Conservation (phyloP, 345 rosid species). For the Aurinia saxatilis region DNA sequence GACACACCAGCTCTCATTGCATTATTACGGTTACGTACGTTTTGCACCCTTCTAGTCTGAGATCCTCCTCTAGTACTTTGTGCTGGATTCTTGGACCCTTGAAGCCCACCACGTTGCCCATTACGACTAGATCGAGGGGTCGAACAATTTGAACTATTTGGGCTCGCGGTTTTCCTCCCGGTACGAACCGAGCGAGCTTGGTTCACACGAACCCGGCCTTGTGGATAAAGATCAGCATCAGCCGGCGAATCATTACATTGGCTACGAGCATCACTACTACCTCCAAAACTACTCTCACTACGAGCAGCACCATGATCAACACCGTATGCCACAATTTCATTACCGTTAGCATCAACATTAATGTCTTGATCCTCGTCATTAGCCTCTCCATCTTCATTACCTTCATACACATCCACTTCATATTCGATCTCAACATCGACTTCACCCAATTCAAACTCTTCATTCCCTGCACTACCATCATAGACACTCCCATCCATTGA, state of each 20-base stretch:
- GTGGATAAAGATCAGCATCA: constrained; percentile 18
- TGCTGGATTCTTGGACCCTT: neutral
- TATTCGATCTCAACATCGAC: constrained; percentile 12
- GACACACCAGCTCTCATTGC: neutral
- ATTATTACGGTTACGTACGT: constrained; percentile 3
- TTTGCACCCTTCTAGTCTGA: constrained; percentile 5
- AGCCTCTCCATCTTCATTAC: neutral
- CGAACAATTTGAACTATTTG: neutral
- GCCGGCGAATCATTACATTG: constrained; percentile 15
- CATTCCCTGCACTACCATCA: neutral
- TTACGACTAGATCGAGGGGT: neutral
- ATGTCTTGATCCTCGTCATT: neutral
- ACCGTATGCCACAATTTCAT: constrained; percentile 12
- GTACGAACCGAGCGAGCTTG: neutral
- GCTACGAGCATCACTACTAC: constrained; percentile 26
- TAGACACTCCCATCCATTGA: constrained; percentile 5
- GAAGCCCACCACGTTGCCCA: neutral
- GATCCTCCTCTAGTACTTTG: neutral
- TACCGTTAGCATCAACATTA: neutral
- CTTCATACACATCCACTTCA: constrained; percentile 11
- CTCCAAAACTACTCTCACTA: constrained; percentile 27
- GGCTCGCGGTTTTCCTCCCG: neutral
- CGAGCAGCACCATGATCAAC: neutral
- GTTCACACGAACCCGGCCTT: neutral
- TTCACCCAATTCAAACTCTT: constrained; percentile 4